These are phyloP conservation scores for Metarhizium rileyi DNA, from an alignment of 2,329 filamentous ascomycete species.

Conservation along the genomic window DNA sequence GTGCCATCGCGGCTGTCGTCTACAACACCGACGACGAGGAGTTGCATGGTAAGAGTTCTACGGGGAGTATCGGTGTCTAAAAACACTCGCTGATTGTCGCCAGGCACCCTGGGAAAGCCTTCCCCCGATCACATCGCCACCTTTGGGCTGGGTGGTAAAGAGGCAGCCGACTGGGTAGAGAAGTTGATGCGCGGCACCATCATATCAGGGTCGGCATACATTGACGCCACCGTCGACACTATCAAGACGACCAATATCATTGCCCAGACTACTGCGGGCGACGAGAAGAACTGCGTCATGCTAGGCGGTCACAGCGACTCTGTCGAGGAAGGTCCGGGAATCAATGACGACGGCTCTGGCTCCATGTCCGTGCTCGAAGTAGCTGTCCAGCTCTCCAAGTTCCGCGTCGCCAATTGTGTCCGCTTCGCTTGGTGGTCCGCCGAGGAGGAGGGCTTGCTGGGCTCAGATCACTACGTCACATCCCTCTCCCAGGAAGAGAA, in stretches of 20 bases:
- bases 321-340: conserved; percentile 55
- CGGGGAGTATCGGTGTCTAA: no score
- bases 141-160: conserved; percentile 52
- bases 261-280: conserved; percentile 50
- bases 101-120: conserved; percentile 55
- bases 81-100: neutral
- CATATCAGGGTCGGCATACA: conserved; percentile 47
- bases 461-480: conserved; percentile 51
- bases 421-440: conserved; percentile 60
- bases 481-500: conserved; percentile 48
- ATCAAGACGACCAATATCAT: conserved; percentile 51
- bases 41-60: conserved; percentile 41
- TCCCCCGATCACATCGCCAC: conserved; percentile 53
- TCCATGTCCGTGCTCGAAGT: conserved; percentile 52
- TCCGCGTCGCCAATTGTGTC: conserved; percentile 53
- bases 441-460: conserved; percentile 57
- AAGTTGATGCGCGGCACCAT: conserved; percentile 40
- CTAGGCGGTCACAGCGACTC: conserved; percentile 56
- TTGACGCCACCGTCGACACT: conserved; percentile 45
- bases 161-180: conserved; percentile 46
- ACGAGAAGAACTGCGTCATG: conserved; percentile 55
- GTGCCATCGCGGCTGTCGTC: conserved; percentile 61
- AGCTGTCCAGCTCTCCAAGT: conserved; percentile 47
- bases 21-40: conserved; percentile 61
- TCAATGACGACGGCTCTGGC: conserved; percentile 71